A percentile compares a stretch with the other conserved stretches of the same genome.
Evolutionary conservation across 1,139 yeast genomes (phyloP).

Genomic region (Blastobotrys malaysiensis): DNA sequence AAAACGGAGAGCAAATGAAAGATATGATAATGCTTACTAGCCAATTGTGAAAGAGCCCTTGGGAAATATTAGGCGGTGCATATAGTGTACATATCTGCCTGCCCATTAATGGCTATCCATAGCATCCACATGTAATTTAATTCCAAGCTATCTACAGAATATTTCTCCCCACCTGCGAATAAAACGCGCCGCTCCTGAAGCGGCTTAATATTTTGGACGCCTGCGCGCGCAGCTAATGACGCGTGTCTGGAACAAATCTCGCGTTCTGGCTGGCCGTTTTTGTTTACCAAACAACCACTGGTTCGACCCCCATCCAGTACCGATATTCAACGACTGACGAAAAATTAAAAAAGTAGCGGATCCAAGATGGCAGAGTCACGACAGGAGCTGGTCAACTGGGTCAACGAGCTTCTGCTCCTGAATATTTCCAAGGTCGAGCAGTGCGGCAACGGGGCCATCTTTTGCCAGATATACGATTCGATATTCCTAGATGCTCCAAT

Average conservation of each 20-base stretch:
- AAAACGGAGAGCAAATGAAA: constrained; percentile 6
- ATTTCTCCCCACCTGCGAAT: no score
- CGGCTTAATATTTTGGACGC: not conserved
- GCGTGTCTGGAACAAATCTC: not conserved
- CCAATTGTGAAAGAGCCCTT: not conserved
- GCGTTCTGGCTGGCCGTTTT: not conserved
- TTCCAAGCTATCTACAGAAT: no score
- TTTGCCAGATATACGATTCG: constrained; percentile 86
- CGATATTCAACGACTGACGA: not conserved
- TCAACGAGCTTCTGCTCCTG: constrained; percentile 62
- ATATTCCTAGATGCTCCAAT: constrained; percentile 78
- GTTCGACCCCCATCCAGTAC: not conserved
- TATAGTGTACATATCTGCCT: no score
- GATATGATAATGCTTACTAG: constrained; percentile 6
- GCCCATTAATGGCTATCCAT: no score
- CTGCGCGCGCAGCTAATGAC: not conserved
- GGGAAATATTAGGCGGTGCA: not conserved
- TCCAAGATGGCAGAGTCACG: constrained; percentile 61
- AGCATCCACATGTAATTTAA: no score
- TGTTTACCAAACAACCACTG: not conserved
- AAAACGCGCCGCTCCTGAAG: not conserved
- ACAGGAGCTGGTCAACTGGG: constrained; percentile 79
- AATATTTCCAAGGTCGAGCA: constrained; percentile 78
- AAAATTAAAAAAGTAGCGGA: not conserved
- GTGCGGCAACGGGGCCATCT: constrained; percentile 93